Conservation (phyloP, 192 early-diverging fungal species). For the Coemansia asiatica region DNA sequence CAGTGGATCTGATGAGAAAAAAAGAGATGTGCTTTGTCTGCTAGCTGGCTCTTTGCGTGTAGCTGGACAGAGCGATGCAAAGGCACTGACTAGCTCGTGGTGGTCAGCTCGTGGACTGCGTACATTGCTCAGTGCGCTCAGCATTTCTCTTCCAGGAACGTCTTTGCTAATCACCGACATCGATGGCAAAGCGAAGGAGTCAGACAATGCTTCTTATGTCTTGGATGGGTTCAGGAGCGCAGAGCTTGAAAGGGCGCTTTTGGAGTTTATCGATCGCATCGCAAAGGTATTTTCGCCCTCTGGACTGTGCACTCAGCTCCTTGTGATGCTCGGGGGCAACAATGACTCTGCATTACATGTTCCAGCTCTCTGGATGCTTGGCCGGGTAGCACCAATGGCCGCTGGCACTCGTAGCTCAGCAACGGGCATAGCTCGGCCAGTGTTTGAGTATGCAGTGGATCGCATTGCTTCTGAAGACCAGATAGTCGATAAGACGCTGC, state of each 20-base stretch:
- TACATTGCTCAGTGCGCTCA: constrained; percentile 23
- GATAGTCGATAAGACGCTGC: not conserved
- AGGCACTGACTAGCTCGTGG: constrained; percentile 19
- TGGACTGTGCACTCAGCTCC: constrained; percentile 24
- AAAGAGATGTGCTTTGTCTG: constrained; percentile 24
- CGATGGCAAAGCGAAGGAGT: not conserved
- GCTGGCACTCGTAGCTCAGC: not conserved
- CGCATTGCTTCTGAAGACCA: constrained; percentile 1
- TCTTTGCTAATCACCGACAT: constrained; percentile 31
- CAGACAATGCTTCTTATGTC: constrained; percentile 13
- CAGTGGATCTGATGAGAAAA: constrained; percentile 19
- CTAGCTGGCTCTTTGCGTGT: constrained; percentile 16
- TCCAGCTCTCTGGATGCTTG: constrained; percentile 32
- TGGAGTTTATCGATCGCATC: constrained; percentile 12
- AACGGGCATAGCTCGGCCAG: constrained; percentile 10
- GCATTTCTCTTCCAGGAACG: constrained; percentile 33
- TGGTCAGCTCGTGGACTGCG: constrained; percentile 31
- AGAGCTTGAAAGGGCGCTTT: constrained; percentile 18
- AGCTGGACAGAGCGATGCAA: constrained; percentile 13
- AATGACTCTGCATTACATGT: not conserved
- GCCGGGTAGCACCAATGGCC: constrained; percentile 5
- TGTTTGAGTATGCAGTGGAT: constrained; percentile 33
- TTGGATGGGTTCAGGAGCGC: constrained; percentile 21
- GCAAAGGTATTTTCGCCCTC: constrained; percentile 3
- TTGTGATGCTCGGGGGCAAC: constrained; percentile 9